Evolutionary conservation across 331 rosid genomes (phyloP), one percentile per base, ranked within the genome.

Genomic region (Pyracantha coccinea): DNA sequence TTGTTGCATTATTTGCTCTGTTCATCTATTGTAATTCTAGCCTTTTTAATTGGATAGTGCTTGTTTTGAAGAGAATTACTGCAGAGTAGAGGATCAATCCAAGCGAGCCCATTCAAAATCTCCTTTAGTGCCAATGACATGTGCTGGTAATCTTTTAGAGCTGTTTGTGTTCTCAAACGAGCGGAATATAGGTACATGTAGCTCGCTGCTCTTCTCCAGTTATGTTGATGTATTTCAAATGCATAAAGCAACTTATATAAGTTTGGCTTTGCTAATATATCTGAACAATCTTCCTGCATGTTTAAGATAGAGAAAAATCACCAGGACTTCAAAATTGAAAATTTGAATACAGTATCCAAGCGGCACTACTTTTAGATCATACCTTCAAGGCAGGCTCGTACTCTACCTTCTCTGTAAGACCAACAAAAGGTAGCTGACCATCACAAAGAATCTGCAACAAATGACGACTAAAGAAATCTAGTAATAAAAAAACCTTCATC

Each of bases 351-450:
- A 35, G 79, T 77, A 57, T 19, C 57, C 24, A 60, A 76, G 52
- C 52, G 33, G 63, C 69, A 59, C 29, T 66, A 38, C 66, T 57
- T 75, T 31, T 53, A 79, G 53, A 71, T 60, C 50, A 76, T 83
- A 94, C 98, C 99, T 94, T 94, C 93, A 95, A 82, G 47, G 88
- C 86, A 86, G 92, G 99, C 92, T 94, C 99, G 78, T 91, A 93
- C 85, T 94, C 99, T n/a, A 92, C 95, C 82, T 89, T 92, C 82
- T 92, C 92, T 77, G 80, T 86, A 75, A 94, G 86, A 79, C 97
- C 96, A 85, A 89, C 86, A 78, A 87, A 91, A 41, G 99, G 99
- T 69, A 94, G 91, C 77, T 87, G 86, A 86, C 89, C 91, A 63
- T 91, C 84, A 82, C 92, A 92, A 68, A 94, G 91, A 87, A 94